Evolutionary conservation across 352 stramenopile species (phyloP).

Genomic region (Globisporangium uncinulatum): DNA sequence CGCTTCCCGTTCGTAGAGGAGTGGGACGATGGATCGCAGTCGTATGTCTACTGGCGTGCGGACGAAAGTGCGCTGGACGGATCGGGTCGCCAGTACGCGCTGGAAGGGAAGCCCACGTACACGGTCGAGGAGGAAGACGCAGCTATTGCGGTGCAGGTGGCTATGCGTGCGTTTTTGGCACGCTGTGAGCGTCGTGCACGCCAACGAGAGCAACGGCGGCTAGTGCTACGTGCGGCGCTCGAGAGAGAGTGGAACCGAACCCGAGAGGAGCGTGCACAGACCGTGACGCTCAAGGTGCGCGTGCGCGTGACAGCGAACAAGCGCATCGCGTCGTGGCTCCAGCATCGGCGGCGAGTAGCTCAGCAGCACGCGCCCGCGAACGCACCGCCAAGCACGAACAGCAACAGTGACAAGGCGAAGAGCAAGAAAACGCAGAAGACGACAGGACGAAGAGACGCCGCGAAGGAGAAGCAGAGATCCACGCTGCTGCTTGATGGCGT

Average conservation of each 20-base stretch:
- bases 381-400: not conserved
- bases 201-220: slow-evolving; percentile 24
- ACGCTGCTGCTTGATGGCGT: not conserved
- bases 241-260: slow-evolving; percentile 36
- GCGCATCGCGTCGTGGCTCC: slow-evolving; percentile 20
- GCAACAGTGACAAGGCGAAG: not conserved
- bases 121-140: slow-evolving; percentile 56
- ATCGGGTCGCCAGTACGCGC: slow-evolving; percentile 11
- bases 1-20: slow-evolving; percentile 55
- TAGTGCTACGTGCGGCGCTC: slow-evolving; percentile 19
- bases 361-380: not conserved
- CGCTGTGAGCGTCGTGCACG: slow-evolving; percentile 22
- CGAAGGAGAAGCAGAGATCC: not conserved
- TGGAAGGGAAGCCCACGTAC: slow-evolving; percentile 47
- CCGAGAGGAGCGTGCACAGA: slow-evolving; percentile 34
- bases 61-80: slow-evolving; percentile 1
- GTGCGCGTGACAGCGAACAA: slow-evolving; percentile 13
- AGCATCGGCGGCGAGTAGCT: slow-evolving; percentile 1
- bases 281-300: slow-evolving; percentile 31
- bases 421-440: not conserved
- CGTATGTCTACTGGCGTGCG: slow-evolving; percentile 34
- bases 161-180: slow-evolving; percentile 34
- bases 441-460: not conserved
- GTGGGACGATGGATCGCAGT: slow-evolving; percentile 44
- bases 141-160: slow-evolving; percentile 32